Evolutionary conservation across 2,329 filamentous ascomycete species (phyloP), one percentile per base, ranked within the genome.

Genomic region (Alternaria ethzedia): DNA sequence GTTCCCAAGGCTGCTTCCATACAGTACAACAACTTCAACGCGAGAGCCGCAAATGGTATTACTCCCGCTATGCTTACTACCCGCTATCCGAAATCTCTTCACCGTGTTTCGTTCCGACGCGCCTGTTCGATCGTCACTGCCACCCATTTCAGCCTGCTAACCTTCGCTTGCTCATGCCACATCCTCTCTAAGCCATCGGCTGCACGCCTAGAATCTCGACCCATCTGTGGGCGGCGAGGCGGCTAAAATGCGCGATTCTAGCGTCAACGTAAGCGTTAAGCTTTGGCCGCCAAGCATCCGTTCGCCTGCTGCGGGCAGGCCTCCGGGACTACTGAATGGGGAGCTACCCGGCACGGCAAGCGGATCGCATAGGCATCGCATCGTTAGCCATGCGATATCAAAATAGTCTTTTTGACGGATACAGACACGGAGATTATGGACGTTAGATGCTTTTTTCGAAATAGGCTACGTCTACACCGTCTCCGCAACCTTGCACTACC

Each of bases 131-230:
- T 49, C 26, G 51, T 49, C 63, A 32, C 49, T 51, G 49, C 28
- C 49, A 36, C 49, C 30, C 17, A 51, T 23, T 20, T 51, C 28
- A 51, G 28, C 49, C 49, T 32, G 28, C 32, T 51, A 23, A 23
- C 17, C n/a, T n/a, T 51, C 28, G 28, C 49, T 51, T 51, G 46
- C 30, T 30, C 21, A 30, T 44, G 43, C 52, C 47, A 11, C 23
- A 50, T 20, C 47, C 61, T 46, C 21, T 59, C 46, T 20, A 45
- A 28, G 21, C 30, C 50, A 47, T 21, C 44, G 47, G 47, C 47
- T 66, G 64, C 66, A 66, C 52, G 64, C 47, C 54, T 58, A 20
- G 51, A 63, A 64, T 65, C 65, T 70, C 65, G 65, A 65, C 63
- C 51, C 63, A 43, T 54, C 25, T 41, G 30, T 59, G 54, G 59